Evolutionary conservation across 2,329 filamentous ascomycete genomes (phyloP), one percentile per base, ranked within the genome.

Genomic region (Onygenales sp.): DNA sequence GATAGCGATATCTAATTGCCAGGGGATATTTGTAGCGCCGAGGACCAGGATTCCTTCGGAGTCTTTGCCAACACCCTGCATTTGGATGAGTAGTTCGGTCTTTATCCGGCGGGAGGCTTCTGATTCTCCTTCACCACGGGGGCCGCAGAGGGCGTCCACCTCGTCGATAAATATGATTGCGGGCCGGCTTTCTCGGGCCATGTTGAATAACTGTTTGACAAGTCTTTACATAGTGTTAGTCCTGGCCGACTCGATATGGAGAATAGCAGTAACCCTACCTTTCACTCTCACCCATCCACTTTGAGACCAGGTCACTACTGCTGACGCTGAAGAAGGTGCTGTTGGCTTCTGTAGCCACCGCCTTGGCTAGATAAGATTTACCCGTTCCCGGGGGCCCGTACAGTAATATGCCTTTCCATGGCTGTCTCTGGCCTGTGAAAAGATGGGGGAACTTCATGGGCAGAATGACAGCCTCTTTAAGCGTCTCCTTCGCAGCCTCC

Each of bases 261-360:
- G 8, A 47, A 31, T 42, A 34, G 44, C 17, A 11, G 31, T 40
- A 6, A 8, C 17, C 47, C 6, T 75, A 94, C 88, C 90, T 83
- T 82, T 98, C 93, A 77, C 88, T 94, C 73, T 98, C 93, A 75
- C 93, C 93, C 93, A 98, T 98, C 93, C 93, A 98, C 69, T 98
- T 98, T 70, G 89, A 95, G 56, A 98, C 93, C 70, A 98, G 71
- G 69, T 98, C 93, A 67, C 89, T 95, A 78, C 88, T 95, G 73
- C 88, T 95, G 60, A 98, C 92, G 66, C 90, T 96, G 80, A 98
- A 98, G 69, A 98, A 98, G 3, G 93, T 97, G 72, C 91, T 96
- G 72, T 98, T 97, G 55, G 93, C 93, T 73, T 98, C 93, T 14
- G 93, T 98, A 51, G 93, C 93, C 49, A 98, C 92, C 2, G 93